phyloP scores from a whole-genome alignment of 192 early-diverging fungal species.

The Phlyctochytrium arcticum region DNA sequence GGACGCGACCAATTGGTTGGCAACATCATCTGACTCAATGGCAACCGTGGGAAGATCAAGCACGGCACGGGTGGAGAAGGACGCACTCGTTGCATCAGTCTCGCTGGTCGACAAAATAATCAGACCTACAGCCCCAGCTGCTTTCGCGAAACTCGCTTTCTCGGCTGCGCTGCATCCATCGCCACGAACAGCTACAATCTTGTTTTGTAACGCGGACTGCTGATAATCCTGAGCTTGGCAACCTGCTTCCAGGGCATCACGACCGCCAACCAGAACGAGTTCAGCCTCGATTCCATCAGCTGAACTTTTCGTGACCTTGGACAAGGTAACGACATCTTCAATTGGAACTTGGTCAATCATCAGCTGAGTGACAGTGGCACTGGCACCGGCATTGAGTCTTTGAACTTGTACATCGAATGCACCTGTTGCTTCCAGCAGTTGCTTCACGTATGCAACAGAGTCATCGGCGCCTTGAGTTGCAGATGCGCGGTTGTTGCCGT shows the following conservation, averaged over 20 bases:
- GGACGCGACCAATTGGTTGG: constrained; percentile 1
- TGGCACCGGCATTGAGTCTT: no score
- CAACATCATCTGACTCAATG: not conserved
- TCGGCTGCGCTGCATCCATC: not conserved
- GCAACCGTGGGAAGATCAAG: constrained; percentile 20
- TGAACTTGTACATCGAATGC: not conserved
- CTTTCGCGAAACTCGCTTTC: constrained; percentile 19
- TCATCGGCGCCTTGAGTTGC: no score
- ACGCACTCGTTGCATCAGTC: not conserved
- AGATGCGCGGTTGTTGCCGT: no score
- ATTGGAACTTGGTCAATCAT: no score
- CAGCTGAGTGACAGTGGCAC: no score
- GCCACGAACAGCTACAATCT: not conserved
- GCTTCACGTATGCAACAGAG: not conserved
- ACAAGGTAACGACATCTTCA: not conserved
- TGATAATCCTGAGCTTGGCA: not conserved
- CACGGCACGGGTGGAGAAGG: no score
- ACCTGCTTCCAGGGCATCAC: not conserved
- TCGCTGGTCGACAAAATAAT: constrained; percentile 1
- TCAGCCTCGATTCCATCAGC: not conserved
- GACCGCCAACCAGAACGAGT: not conserved
- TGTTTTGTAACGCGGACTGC: not conserved
- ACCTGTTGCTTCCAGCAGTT: not conserved
- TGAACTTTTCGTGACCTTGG: not conserved
- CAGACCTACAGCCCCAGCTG: constrained; percentile 21